These are phyloP conservation scores for Colletotrichum orchidophilum DNA, from an alignment of 2,329 filamentous ascomycete genomes.

Conservation along the genomic window DNA sequence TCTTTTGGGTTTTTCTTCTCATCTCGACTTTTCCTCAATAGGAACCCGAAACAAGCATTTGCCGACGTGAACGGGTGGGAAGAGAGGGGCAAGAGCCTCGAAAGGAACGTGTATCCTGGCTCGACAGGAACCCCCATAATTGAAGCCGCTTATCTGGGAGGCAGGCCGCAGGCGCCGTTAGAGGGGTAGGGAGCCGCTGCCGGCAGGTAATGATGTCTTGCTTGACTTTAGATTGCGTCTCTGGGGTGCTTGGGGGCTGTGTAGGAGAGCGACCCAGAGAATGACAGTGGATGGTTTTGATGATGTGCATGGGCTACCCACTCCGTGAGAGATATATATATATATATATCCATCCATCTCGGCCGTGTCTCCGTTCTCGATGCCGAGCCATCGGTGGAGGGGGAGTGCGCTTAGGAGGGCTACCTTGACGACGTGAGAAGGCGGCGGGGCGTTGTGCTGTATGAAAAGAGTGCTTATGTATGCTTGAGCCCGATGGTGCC, in stretches of 20 bases:
- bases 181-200: not conserved
- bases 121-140: too few species aligned
- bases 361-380: not conserved
- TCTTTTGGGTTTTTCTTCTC: too few species aligned
- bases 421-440: not conserved
- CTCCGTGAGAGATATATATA: not conserved
- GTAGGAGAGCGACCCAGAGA: too few species aligned
- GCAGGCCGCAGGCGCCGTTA: not conserved
- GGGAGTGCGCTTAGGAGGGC: not conserved
- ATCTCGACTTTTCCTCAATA: too few species aligned
- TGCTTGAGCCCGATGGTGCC: not conserved
- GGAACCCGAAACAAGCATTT: too few species aligned
- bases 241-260: too few species aligned
- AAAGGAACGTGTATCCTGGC: too few species aligned
- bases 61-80: too few species aligned
- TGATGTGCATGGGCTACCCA: not conserved
- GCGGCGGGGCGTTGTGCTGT: not conserved
- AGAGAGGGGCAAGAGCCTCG: too few species aligned
- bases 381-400: not conserved
- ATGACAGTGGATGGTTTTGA: not conserved
- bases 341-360: not conserved
- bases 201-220: not conserved
- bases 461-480: not conserved
- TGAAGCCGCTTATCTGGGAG: too few species aligned
- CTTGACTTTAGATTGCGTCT: not conserved